Conservation (phyloP, 192 early-diverging fungal genomes). For the Coemansia sp. region DNA sequence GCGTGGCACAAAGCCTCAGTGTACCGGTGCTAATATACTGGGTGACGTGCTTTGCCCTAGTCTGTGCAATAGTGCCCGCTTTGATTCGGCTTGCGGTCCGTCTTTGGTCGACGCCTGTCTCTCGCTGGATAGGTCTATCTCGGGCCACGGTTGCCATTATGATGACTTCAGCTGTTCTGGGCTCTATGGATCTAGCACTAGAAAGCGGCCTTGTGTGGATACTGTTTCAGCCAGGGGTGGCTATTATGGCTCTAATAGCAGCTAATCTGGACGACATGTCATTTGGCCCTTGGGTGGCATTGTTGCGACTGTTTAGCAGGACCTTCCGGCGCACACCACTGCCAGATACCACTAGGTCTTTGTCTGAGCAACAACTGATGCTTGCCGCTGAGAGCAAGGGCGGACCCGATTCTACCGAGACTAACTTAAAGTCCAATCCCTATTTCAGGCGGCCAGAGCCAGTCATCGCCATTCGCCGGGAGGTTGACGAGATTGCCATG, state of each 20-base stretch:
- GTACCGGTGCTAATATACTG: not conserved
- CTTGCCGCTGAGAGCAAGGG: not conserved
- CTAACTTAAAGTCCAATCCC: not conserved
- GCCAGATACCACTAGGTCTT: not conserved
- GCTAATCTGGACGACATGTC: not conserved
- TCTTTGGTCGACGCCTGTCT: not conserved
- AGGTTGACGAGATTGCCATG: conserved; percentile 4
- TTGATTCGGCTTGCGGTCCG: not conserved
- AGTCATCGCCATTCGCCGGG: not conserved
- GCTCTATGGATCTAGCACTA: not conserved
- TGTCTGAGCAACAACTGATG: not conserved
- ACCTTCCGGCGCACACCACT: not conserved
- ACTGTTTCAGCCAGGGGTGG: not conserved
- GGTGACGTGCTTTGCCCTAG: not conserved
- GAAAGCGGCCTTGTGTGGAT: too few species aligned
- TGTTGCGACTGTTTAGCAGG: not conserved
- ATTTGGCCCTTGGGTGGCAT: not conserved
- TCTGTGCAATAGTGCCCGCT: not conserved
- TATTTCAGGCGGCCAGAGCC: conserved; percentile 8
- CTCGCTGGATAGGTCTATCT: not conserved
- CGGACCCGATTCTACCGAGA: not conserved
- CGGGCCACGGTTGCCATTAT: not conserved
- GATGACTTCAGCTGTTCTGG: not conserved
- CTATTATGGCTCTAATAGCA: not conserved
- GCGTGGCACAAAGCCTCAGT: not conserved